Base-by-base conservation (phyloP, 2,329 filamentous ascomycete species). In the Leptographium flavum region DNA sequence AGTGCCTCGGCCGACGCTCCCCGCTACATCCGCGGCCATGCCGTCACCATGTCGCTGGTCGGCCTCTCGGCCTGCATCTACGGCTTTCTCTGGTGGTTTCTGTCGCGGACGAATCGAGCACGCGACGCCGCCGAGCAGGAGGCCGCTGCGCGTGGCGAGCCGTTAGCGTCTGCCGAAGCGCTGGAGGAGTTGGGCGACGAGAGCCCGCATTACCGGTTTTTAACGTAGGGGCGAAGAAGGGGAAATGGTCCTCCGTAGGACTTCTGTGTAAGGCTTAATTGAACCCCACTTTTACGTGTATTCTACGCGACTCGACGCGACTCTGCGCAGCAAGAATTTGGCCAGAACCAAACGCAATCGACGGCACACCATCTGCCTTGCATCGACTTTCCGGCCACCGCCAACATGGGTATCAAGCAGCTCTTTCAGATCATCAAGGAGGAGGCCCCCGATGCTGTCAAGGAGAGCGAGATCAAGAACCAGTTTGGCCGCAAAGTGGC, bases 401-500 rank as follows among this genome's bases (percentile, higher is more conserved):
- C 55, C 53, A 68, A 53, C 35, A 79, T 78, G 71, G 72, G 76
- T 63, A 81, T 81, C 55, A 81, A 80, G 70, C 77, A 84, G 56
- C 74, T 92, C 37, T 87, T 81, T 62, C 73, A 77, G 53, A 81
- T 92, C 62, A 87, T 92, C 65, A 83, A 84, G 58, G 88, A 95
- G 60, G 83, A 96, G 68, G 85, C 87, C 53, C 92, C 92, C n/a
- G 85, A 88, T 66, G 83, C 92, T 30, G 77, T 95, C 71, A 96
- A 95, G 65, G 83, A 87, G 59, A 87, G 92, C 49, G 92, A 98
- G 60, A 98, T 98, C 72, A 98, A 98, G 69, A 90, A 90, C 56
- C 92, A 98, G 54, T 98, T 98, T 61, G 92, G 92, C 52, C 85
- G 92, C 62, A 98, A 98, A 67, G 90, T 98, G 50, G 90, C 90